These are phyloP conservation scores for Cutaneotrichosporon sp. DNA, from an alignment of 1,284 basidiomycete genomes.

Conservation along the genomic window DNA sequence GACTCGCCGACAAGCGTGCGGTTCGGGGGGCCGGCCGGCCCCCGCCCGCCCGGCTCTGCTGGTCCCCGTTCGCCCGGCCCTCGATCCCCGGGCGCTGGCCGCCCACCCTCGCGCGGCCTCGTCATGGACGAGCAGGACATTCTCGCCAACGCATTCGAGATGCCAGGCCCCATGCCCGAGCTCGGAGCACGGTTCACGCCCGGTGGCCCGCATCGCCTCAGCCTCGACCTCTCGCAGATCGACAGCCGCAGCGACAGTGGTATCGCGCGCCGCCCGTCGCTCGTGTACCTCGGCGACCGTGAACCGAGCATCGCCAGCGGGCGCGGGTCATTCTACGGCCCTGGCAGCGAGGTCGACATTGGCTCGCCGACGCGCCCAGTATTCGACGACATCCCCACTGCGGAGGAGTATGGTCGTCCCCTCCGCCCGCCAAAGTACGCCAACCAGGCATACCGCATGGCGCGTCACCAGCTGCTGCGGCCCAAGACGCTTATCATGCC, in stretches of 20 bases:
- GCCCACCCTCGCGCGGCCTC: constrained; percentile 1
- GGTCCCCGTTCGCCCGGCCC: not conserved
- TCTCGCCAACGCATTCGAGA: constrained; percentile 45
- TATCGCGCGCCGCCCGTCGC: constrained; percentile 6
- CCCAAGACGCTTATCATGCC: constrained; percentile 53
- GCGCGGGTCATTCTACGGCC: not conserved
- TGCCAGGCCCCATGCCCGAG: constrained; percentile 42
- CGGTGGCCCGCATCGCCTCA: constrained; percentile 19
- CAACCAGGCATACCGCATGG: constrained; percentile 18
- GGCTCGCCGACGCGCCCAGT: not conserved
- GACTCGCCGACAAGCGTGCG: constrained; percentile 20
- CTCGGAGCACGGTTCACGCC: constrained; percentile 48
- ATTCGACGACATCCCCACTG: constrained; percentile 39
- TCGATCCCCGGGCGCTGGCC: not conserved
- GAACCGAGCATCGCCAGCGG: not conserved
- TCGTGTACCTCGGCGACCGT: constrained; percentile 3
- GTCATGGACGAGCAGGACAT: constrained; percentile 28
- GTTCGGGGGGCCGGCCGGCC: constrained; percentile 1
- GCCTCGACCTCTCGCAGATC: constrained; percentile 5
- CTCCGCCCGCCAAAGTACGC: constrained; percentile 37
- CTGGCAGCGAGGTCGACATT: not conserved
- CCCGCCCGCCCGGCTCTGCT: not conserved
- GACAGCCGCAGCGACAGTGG: not conserved
- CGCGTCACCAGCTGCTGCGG: constrained; percentile 37
- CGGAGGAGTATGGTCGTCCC: constrained; percentile 40